Evolutionary conservation across 1,284 basidiomycete genomes (phyloP).

Genomic region (Cutaneotrichosporon sp.): DNA sequence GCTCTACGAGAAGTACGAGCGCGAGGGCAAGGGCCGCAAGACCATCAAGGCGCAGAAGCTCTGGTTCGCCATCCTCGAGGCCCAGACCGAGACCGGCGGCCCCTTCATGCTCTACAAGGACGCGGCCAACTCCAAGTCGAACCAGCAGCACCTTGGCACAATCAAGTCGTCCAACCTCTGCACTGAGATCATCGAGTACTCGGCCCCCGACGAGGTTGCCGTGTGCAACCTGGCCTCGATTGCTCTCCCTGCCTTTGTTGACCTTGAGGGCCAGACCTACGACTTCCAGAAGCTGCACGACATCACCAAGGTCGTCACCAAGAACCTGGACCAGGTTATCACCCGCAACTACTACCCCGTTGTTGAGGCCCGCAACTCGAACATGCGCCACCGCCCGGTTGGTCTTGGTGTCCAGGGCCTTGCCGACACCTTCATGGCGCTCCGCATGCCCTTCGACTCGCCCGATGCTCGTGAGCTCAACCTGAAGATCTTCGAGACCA

Average conservation of each 20-base stretch:
- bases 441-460: slow-evolving; percentile 95
- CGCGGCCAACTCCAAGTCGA: slow-evolving; percentile 86
- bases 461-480: slow-evolving; percentile 85
- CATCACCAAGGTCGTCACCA: slow-evolving; percentile 87
- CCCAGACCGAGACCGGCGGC: slow-evolving; percentile 96
- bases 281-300: slow-evolving; percentile 96
- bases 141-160: slow-evolving; percentile 98
- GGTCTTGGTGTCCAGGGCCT: slow-evolving; percentile 98
- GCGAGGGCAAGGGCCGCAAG: slow-evolving; percentile 82
- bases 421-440: slow-evolving; percentile 97
- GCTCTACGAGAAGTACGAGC: slow-evolving; percentile 88
- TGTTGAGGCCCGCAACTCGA: slow-evolving; percentile 84
- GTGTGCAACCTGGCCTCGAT: slow-evolving; percentile 99
- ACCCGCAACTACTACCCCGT: slow-evolving; percentile 73
- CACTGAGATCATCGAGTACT: slow-evolving; percentile 99
- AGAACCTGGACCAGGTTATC: slow-evolving; percentile 75
- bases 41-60: slow-evolving; percentile 94
- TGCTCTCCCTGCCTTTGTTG: slow-evolving; percentile 86
- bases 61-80: slow-evolving; percentile 96
- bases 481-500: slow-evolving; percentile 97
- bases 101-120: slow-evolving; percentile 99
- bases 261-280: slow-evolving; percentile 61
- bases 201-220: slow-evolving; percentile 94
- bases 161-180: slow-evolving; percentile 99
- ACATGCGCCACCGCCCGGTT: slow-evolving; percentile 97